Evolutionary conservation across 2,329 filamentous ascomycete species (phyloP).

Genomic region (Fonsecaea erecta): DNA sequence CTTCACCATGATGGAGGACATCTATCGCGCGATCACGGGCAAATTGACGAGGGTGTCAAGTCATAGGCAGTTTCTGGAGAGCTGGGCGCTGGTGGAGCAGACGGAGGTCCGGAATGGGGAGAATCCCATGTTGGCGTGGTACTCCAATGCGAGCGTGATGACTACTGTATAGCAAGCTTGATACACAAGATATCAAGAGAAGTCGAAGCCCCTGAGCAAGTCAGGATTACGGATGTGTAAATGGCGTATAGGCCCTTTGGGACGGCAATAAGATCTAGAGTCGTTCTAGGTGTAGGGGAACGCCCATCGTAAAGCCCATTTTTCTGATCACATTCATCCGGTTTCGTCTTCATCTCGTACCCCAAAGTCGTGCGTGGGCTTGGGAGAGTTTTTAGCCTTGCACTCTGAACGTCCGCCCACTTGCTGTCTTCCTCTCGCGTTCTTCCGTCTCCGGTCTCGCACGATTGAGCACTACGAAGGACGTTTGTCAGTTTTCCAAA

Average conservation of each 20-base stretch:
- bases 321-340: neutral
- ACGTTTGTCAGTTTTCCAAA: neutral
- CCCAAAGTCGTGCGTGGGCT: neutral
- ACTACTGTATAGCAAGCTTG: conserved; percentile 64
- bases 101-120: conserved; percentile 88
- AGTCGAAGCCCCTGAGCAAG: neutral
- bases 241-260: neutral
- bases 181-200: too few species aligned
- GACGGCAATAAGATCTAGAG: neutral
- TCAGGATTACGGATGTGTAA: neutral
- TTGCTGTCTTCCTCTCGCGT: conserved; percentile 97
- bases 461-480: conserved; percentile 78
- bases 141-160: conserved; percentile 92
- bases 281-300: neutral
- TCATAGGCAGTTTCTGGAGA: conserved; percentile 87
- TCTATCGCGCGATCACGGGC: conserved; percentile 91
- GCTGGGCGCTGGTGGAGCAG: conserved; percentile 89
- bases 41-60: conserved; percentile 83
- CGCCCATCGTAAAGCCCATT: neutral
- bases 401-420: conserved; percentile 84
- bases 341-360: neutral
- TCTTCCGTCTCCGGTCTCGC: conserved; percentile 95
- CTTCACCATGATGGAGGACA: conserved; percentile 85
- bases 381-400: conserved; percentile 44
- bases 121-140: conserved; percentile 90